Conservation (phyloP, 208 protist genomes). For the Lotmaria passim region DNA sequence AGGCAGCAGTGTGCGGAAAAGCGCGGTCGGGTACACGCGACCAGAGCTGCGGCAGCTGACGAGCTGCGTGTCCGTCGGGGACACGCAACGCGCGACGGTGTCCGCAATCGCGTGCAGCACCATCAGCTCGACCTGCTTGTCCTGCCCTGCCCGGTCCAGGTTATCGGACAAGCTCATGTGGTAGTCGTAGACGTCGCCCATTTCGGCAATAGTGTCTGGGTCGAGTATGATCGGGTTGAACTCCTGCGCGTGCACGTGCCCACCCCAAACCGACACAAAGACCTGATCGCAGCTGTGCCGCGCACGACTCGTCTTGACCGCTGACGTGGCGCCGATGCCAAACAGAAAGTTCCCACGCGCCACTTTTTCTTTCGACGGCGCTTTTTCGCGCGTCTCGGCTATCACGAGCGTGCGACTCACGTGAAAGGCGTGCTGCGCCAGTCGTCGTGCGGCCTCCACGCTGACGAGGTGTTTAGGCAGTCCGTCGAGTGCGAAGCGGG, state of each 20-base stretch:
- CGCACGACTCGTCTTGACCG: slow-evolving; percentile 44
- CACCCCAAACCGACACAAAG: slow-evolving; percentile 57
- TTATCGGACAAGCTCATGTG: slow-evolving; percentile 45
- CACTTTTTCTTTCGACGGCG: background rate
- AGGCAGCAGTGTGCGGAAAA: slow-evolving; percentile 14
- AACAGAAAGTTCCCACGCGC: slow-evolving; percentile 20
- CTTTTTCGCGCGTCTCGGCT: slow-evolving; percentile 8
- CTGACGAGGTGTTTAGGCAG: slow-evolving; percentile 43
- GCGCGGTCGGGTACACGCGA: background rate
- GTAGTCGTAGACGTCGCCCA: slow-evolving; percentile 31
- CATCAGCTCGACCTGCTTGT: slow-evolving; percentile 50
- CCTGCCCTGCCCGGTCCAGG: slow-evolving; percentile 44
- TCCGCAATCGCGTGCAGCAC: slow-evolving; percentile 56
- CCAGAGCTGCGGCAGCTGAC: background rate
- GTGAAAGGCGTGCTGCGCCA: slow-evolving; percentile 71
- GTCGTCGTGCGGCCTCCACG: slow-evolving; percentile 37
- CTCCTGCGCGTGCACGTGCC: slow-evolving; percentile 1
- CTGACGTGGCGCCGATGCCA: slow-evolving; percentile 69
- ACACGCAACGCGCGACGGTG: slow-evolving; percentile 8
- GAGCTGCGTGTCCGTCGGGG: slow-evolving; percentile 1
- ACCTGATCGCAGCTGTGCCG: slow-evolving; percentile 45
- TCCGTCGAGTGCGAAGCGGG: slow-evolving; percentile 46
- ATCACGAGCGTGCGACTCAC: slow-evolving; percentile 9
- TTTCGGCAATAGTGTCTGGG: background rate
- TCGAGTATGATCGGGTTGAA: background rate